Conservation (phyloP, 2,329 filamentous ascomycete species). For the Cordyceps sp. region DNA sequence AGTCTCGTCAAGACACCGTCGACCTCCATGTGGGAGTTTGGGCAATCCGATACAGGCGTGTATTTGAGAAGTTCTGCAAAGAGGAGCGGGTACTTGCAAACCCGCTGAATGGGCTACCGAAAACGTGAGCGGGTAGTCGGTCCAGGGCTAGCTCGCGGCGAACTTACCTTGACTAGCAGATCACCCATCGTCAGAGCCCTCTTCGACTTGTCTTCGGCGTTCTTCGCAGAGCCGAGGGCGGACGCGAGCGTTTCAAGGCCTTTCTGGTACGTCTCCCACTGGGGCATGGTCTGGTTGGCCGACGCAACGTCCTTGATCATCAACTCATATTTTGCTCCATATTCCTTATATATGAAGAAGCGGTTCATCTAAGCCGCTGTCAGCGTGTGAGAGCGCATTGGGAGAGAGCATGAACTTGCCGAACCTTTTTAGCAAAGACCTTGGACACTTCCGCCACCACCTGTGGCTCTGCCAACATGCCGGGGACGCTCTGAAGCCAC, state of each 20-base stretch:
- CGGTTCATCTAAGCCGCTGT: constrained; percentile 46
- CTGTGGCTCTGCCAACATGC: constrained; percentile 39
- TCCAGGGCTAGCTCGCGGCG: background rate
- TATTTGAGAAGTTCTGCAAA: constrained; percentile 70
- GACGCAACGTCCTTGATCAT: constrained; percentile 64
- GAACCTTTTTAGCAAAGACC: constrained; percentile 41
- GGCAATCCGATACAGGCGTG: constrained; percentile 74
- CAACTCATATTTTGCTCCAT: constrained; percentile 75
- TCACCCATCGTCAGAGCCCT: constrained; percentile 74
- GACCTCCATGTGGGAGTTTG: constrained; percentile 65
- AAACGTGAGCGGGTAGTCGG: background rate
- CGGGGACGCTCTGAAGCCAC: constrained; percentile 29
- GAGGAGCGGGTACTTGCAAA: constrained; percentile 80
- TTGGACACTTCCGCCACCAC: constrained; percentile 43
- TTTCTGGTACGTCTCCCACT: constrained; percentile 68
- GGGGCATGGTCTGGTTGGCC: constrained; percentile 48
- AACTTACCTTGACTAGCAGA: constrained; percentile 67
- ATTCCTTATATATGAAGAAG: constrained; percentile 83
- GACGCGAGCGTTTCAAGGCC: constrained; percentile 73
- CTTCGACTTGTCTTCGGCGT: constrained; percentile 41
- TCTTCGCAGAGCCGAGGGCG: constrained; percentile 54
- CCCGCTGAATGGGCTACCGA: constrained; percentile 68
- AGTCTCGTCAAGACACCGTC: constrained; percentile 56
- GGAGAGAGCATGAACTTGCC: background rate
- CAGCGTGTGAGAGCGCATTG: background rate